A percentile compares a stretch with the other conserved stretches of the same genome.
These are phyloP conservation scores for Tardiomyces depauwii DNA, from an alignment of 1,139 yeast genomes.

Conservation along the genomic window DNA sequence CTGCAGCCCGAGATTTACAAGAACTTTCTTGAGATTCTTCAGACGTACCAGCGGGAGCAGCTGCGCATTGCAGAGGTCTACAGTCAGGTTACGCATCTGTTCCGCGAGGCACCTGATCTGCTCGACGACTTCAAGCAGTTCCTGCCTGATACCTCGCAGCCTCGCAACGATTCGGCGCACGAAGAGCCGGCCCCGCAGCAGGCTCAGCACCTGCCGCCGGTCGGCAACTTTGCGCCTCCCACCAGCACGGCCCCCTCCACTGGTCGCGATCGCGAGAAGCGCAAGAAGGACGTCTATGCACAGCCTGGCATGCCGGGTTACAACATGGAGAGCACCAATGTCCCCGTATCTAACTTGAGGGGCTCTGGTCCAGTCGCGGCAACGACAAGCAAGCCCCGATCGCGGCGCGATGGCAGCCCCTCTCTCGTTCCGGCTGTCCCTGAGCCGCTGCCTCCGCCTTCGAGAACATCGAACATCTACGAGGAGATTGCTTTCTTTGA, in stretches of 20 bases:
- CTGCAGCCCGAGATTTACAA: slow-evolving; percentile 94
- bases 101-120: slow-evolving; percentile 89
- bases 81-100: slow-evolving; percentile 79
- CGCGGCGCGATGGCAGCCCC: slow-evolving; percentile 38
- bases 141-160: slow-evolving; percentile 59
- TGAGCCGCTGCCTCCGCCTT: slow-evolving; percentile 59
- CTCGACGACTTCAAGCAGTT: slow-evolving; percentile 91
- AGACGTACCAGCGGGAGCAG: slow-evolving; percentile 92
- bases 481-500: slow-evolving; percentile 90
- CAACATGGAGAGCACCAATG: slow-evolving; percentile 15
- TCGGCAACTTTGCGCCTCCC: slow-evolving; percentile 90
- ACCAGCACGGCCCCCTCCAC: neutral
- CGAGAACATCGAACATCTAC: slow-evolving; percentile 18
- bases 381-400: slow-evolving; percentile 11
- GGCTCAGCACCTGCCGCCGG: slow-evolving; percentile 70
- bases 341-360: slow-evolving; percentile 29
- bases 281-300: neutral
- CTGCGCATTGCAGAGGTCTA: slow-evolving; percentile 92
- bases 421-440: slow-evolving; percentile 71
- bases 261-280: neutral
- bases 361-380: slow-evolving; percentile 11
- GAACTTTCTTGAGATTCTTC: slow-evolving; percentile 86
- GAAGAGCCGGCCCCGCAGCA: slow-evolving; percentile 16
- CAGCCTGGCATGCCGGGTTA: neutral
- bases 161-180: slow-evolving; percentile 8